phyloP scores from a whole-genome alignment of 257 asterid genomes.

The Phtheirospermum japonicum region DNA sequence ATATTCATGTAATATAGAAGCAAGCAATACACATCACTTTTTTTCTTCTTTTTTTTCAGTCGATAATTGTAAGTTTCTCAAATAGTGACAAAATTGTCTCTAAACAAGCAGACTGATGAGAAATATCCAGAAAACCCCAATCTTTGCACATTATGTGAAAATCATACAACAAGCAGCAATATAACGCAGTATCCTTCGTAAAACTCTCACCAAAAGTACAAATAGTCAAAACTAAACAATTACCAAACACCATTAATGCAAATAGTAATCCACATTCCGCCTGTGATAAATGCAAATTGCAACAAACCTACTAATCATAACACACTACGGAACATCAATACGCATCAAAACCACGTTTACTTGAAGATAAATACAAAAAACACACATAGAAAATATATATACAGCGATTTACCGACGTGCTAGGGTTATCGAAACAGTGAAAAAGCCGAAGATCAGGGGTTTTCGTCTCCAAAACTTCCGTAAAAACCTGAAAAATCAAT shows the following conservation, averaged over 20 bases:
- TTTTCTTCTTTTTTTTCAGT: background rate
- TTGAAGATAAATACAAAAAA: background rate
- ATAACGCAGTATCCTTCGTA: background rate
- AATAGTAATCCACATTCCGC: background rate
- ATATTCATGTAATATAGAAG: slow-evolving; percentile 10
- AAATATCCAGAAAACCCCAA: background rate
- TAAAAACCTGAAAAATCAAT: background rate
- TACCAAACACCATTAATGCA: background rate
- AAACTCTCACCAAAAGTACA: background rate
- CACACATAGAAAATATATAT: background rate
- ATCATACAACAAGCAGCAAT: slow-evolving; percentile 16
- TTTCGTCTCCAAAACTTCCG: slow-evolving; percentile 12
- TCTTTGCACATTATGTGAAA: background rate
- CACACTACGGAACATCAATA: background rate
- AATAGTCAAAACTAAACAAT: background rate
- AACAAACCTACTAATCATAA: background rate
- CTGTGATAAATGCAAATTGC: background rate
- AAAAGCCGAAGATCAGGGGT: slow-evolving; percentile 4
- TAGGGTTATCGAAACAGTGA: slow-evolving; percentile 28
- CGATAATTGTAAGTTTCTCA: background rate
- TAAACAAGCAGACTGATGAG: background rate
- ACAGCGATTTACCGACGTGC: slow-evolving; percentile 25
- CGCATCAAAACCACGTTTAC: slow-evolving; percentile 5
- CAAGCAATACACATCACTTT: slow-evolving; percentile 3
- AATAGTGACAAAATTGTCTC: background rate